phyloP scores from a whole-genome alignment of 2,329 filamentous ascomycete species.

The Cytospora paraplurivora region DNA sequence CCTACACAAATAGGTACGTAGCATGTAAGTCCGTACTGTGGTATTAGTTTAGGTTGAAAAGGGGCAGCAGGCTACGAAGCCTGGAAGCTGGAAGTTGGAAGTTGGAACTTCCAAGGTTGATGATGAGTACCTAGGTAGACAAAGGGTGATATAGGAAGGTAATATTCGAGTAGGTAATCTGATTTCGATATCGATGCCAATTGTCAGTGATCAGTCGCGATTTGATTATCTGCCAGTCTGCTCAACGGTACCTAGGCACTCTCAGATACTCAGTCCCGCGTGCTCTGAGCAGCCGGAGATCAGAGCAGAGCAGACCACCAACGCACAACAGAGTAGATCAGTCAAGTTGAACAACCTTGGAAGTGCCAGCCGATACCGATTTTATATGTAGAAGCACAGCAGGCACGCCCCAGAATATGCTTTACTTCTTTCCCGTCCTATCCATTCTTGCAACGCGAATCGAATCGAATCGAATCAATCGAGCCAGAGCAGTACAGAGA shows the following conservation, averaged over 20 bases:
- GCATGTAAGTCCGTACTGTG: neutral
- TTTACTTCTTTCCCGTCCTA: neutral
- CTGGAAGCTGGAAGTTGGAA: neutral
- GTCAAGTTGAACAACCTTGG: neutral
- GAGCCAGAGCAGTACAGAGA: neutral
- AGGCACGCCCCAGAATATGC: neutral
- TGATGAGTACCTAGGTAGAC: neutral
- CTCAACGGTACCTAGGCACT: neutral
- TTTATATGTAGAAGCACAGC: neutral
- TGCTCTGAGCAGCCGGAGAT: neutral
- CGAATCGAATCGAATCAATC: neutral
- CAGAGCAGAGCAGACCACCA: neutral
- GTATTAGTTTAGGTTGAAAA: neutral
- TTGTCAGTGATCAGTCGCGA: neutral
- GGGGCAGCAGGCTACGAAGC: neutral
- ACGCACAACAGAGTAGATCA: neutral
- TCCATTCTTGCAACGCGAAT: neutral
- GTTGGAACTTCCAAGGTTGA: too few species aligned
- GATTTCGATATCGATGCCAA: conserved; percentile 2
- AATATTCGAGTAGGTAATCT: neutral
- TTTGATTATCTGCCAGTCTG: neutral
- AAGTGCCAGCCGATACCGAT: neutral
- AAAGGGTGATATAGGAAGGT: neutral
- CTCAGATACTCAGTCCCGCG: neutral
- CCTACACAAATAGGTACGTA: too few species aligned